Percentiles rank a stretch among this genome's conserved stretches.
These are phyloP conservation scores for Tolypocladium cylindrosporum DNA, from an alignment of 2,329 filamentous ascomycete genomes.

Conservation along the genomic window DNA sequence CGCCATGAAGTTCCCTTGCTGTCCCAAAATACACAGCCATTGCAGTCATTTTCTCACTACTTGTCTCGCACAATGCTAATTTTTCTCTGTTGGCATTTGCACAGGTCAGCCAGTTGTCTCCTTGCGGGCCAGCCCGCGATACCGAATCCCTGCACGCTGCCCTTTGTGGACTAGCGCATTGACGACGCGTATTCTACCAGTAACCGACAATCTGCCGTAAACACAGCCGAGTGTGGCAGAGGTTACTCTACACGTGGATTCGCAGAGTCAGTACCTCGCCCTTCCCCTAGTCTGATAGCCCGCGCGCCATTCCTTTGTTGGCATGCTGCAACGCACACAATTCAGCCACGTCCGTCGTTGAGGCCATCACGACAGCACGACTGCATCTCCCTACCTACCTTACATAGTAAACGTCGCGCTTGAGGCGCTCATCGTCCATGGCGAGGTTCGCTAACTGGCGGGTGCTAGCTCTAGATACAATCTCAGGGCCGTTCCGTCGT, in stretches of 20 bases:
- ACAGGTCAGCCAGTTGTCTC: not conserved
- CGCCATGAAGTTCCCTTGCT: not conserved
- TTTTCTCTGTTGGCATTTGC: not conserved
- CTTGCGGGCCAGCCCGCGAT: not conserved
- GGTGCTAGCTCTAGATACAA: constrained; percentile 16
- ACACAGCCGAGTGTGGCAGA: not conserved
- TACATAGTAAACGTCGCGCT: not conserved
- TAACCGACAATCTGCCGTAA: constrained; percentile 8
- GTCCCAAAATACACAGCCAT: not conserved
- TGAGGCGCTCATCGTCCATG: not conserved
- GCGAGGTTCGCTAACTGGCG: constrained; percentile 19
- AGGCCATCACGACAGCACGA: not conserved
- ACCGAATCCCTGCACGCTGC: constrained; percentile 5
- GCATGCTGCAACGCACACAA: not conserved
- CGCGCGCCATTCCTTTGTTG: not conserved
- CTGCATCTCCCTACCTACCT: not conserved
- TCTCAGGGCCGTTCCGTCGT: constrained; percentile 6
- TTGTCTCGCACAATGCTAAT: not conserved
- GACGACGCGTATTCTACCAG: not conserved
- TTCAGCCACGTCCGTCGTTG: not conserved
- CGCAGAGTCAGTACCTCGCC: constrained; percentile 6
- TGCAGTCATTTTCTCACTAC: not conserved
- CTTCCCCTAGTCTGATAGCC: not conserved
- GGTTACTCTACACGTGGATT: constrained; percentile 1
- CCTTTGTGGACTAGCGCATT: constrained; percentile 4